Conservation (phyloP, 106 monocot genomes). For the Apostasia shenzhenica region DNA sequence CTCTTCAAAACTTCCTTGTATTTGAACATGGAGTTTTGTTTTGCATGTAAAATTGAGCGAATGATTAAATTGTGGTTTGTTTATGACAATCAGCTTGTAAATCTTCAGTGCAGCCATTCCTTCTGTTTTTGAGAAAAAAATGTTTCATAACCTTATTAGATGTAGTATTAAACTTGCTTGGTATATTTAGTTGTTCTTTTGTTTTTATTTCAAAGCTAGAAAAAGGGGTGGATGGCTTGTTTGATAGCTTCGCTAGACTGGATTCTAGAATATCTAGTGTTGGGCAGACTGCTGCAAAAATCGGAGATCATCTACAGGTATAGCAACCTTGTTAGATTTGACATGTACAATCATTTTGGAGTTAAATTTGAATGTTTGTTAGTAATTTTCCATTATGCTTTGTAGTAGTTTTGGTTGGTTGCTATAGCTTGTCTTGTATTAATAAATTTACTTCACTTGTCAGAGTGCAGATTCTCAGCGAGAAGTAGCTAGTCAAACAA, state of each 20-base stretch:
- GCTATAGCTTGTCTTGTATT: constrained; percentile 4
- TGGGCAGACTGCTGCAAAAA: constrained; percentile 99
- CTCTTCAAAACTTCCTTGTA: too few species aligned
- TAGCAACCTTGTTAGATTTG: not conserved
- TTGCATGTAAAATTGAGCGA: too few species aligned
- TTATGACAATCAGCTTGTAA: too few species aligned
- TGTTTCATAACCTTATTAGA: not conserved
- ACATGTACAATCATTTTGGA: not conserved
- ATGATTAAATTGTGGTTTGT: too few species aligned
- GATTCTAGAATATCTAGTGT: constrained; percentile 98
- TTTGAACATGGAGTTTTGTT: too few species aligned
- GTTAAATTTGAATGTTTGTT: not conserved
- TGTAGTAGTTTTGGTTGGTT: not conserved
- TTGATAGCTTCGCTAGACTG: constrained; percentile 92
- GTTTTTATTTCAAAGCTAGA: constrained; percentile 54
- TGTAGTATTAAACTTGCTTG: not conserved
- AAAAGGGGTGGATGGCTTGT: constrained; percentile 97
- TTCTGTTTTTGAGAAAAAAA: too few species aligned
- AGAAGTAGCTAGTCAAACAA: constrained; percentile 96
- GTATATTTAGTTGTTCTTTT: constrained; percentile 7
- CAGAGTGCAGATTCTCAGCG: constrained; percentile 99
- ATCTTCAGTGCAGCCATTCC: too few species aligned
- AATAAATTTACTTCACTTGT: constrained; percentile 23
- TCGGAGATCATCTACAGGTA: constrained; percentile 99
- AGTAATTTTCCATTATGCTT: not conserved